These are phyloP conservation scores for Flaveria robusta DNA, from an alignment of 129 eudicot species.

Conservation along the genomic window DNA sequence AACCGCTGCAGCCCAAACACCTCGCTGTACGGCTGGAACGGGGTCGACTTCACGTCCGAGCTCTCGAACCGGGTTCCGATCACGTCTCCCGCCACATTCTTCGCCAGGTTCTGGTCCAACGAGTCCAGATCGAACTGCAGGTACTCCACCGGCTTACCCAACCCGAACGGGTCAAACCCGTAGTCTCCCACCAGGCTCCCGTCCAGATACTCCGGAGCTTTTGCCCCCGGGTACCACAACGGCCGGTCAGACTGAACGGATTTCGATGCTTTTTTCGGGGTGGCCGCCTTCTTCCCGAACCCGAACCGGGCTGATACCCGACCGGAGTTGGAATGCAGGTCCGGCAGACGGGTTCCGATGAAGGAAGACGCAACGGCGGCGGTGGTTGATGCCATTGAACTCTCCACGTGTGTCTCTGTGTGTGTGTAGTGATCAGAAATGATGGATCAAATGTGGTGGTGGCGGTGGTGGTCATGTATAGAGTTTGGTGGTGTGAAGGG, in stretches of 20 bases:
- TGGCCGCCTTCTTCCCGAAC: not conserved
- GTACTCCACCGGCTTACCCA: slow-evolving; percentile 94
- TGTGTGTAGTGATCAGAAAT: too few species aligned
- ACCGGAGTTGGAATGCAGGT: not conserved
- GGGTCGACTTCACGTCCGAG: slow-evolving; percentile 71
- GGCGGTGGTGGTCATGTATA: too few species aligned
- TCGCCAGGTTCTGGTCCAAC: slow-evolving; percentile 89
- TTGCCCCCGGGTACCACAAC: slow-evolving; percentile 92
- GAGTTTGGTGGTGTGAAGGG: too few species aligned
- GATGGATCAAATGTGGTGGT: too few species aligned
- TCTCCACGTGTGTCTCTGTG: not conserved
- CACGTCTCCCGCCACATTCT: slow-evolving; percentile 73
- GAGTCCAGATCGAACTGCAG: slow-evolving; percentile 81
- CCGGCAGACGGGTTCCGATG: too few species aligned
- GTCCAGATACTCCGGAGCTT: slow-evolving; percentile 82
- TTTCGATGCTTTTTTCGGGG: slow-evolving; percentile 38
- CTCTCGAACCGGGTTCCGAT: slow-evolving; percentile 86
- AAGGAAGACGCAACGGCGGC: too few species aligned
- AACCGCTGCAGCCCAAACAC: slow-evolving; percentile 96
- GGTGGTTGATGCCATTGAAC: too few species aligned
- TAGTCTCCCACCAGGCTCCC: slow-evolving; percentile 88
- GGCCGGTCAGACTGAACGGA: slow-evolving; percentile 60
- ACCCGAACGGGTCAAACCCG: slow-evolving; percentile 94
- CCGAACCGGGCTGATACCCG: slow-evolving; percentile 7
- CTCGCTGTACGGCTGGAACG: slow-evolving; percentile 91